Base-by-base conservation (phyloP, 352 stramenopile species). In the Phytophthora vignae region DNA sequence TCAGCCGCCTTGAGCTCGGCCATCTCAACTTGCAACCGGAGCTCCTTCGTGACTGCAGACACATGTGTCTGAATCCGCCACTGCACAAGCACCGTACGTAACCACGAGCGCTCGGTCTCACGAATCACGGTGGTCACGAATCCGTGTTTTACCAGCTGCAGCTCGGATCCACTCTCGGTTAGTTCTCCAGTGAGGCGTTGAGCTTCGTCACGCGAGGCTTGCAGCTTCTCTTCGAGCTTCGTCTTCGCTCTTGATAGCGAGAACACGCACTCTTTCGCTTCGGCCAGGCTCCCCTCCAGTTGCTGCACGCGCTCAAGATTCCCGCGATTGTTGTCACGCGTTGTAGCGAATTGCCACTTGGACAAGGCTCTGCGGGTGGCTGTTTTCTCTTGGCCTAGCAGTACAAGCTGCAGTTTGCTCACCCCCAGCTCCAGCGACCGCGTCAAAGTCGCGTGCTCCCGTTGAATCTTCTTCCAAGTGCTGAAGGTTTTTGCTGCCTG, bases 181-280 rank as follows among this genome's bases (percentile, higher is more conserved):
- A 90, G n/a, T 21, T 92, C 78, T 17, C 80, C 75, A 15, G 58
- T 67, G 11, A 87, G 60, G 3, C 67, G 76, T 57, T 86, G 63
- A 7, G 36, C 50, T 3, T 89, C 81, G 12, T 84, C 72, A 12
- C 57, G 46, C 22, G 74, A 65, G 8, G 48, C 42, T 53, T 83
- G 61, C 10, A 91, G 70, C 44, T 90, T 87, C 11, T 92, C 85
- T 60, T 90, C 83, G 4, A 91, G 38, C 50, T 84, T 84, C 7
- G 75, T 82, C 60, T 92, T 92, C 5, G 84, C 82, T 4, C 81
- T 72, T 3, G 87, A 90, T 42, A 94, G 69, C 1, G 80, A 84
- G 55, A 94, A 92, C 2, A 94, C 76, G 31, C 83, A 94, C 54
- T 92, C 87, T 57, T 94, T 94, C 4, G 87, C 85, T 53, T 92